phyloP scores from a whole-genome alignment of 345 rosid species.

The Eutrema japonicum region DNA sequence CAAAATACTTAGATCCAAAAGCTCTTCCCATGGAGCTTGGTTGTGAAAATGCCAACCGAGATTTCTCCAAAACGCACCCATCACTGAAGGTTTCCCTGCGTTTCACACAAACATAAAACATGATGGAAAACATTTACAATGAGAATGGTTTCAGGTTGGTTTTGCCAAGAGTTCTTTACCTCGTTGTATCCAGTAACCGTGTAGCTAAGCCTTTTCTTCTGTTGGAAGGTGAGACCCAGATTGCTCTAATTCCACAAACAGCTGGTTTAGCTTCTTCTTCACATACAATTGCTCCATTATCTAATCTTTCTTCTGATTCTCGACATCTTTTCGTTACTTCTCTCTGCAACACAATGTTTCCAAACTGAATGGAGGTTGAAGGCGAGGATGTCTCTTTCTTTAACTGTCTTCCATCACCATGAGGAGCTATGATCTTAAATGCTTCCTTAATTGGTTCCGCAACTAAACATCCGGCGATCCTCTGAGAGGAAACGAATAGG shows the following conservation, averaged over 20 bases:
- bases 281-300: constrained; percentile 57
- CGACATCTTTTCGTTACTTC: constrained; percentile 51
- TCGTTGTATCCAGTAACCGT: constrained; percentile 68
- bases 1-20: constrained; percentile 61
- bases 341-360: constrained; percentile 62
- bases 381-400: constrained; percentile 43
- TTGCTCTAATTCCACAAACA: constrained; percentile 81
- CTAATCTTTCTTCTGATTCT: constrained; percentile 37
- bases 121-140: not conserved
- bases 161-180: constrained; percentile 48
- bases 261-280: constrained; percentile 60
- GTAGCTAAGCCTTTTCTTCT: constrained; percentile 80
- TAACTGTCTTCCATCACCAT: constrained; percentile 36
- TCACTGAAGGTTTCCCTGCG: constrained; percentile 66
- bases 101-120: not conserved
- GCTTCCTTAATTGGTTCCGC: constrained; percentile 87
- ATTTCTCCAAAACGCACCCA: constrained; percentile 51
- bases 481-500: constrained; percentile 59
- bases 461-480: constrained; percentile 74
- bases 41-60: constrained; percentile 77
- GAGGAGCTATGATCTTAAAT: constrained; percentile 55
- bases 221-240: constrained; percentile 86
- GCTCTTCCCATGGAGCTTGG: constrained; percentile 74
- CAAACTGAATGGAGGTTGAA: constrained; percentile 64
- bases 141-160: not conserved